These are phyloP conservation scores for Piromyces finnis DNA, from an alignment of 192 early-diverging fungal species.

Conservation along the genomic window DNA sequence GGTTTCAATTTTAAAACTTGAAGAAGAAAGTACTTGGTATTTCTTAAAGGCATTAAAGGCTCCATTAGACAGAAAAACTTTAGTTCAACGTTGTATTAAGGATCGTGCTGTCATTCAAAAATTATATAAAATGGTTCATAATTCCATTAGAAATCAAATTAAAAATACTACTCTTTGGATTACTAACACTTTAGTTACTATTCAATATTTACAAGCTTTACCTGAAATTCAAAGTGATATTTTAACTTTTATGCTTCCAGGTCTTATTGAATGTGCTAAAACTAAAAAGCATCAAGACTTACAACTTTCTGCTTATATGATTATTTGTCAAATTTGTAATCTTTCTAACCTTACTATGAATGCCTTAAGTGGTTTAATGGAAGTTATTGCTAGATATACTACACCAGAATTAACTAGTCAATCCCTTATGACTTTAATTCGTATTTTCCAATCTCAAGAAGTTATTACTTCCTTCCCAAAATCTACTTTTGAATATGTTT, in stretches of 20 bases:
- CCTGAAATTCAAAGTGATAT: conserved; percentile 30
- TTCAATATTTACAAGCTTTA: background rate
- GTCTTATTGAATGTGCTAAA: conserved; percentile 19
- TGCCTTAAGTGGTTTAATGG: conserved; percentile 18
- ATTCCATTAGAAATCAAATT: background rate
- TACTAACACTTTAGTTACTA: background rate
- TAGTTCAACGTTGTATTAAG: conserved; percentile 48
- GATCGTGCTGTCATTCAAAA: conserved; percentile 59
- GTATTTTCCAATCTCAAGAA: background rate
- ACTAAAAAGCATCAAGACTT: conserved; percentile 5
- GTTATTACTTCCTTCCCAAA: background rate
- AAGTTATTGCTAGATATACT: conserved; percentile 14
- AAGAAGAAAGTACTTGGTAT: conserved; percentile 14
- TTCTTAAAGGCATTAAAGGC: conserved; percentile 7
- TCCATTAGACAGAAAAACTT: conserved; percentile 43
- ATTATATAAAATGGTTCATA: conserved; percentile 25
- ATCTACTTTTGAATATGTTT: background rate
- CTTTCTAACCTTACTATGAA: conserved; percentile 19
- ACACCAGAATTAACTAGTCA: conserved; percentile 1
- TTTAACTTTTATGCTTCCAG: conserved; percentile 35
- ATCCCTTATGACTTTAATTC: background rate
- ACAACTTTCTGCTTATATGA: conserved; percentile 30
- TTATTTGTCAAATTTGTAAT: conserved; percentile 39
- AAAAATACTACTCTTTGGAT: conserved; percentile 1
- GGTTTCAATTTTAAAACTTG: conserved; percentile 51